Evolutionary conservation across 1,284 basidiomycete genomes (phyloP).

Genomic region (Austroboletus niveus): DNA sequence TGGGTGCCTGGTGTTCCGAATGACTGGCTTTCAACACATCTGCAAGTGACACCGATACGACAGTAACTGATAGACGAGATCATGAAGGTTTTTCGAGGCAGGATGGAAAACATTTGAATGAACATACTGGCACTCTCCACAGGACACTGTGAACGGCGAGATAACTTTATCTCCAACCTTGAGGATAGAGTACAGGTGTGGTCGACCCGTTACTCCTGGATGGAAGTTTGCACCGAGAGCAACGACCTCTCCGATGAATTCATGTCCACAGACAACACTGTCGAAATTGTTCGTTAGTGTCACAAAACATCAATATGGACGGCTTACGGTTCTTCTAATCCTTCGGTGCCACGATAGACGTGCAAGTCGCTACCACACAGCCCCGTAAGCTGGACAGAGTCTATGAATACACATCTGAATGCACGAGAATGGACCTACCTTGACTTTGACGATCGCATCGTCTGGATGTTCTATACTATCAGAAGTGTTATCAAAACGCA

Average conservation of each 20-base stretch:
- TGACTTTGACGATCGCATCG: slow-evolving; percentile 73
- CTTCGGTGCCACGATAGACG: slow-evolving; percentile 63
- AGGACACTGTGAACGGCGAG: slow-evolving; percentile 82
- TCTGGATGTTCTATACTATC: slow-evolving; percentile 65
- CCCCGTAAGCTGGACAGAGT: slow-evolving; percentile 54
- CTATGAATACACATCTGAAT: background rate
- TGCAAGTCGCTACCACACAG: slow-evolving; percentile 86
- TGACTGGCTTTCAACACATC: slow-evolving; percentile 66
- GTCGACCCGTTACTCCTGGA: slow-evolving; percentile 44
- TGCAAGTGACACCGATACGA: slow-evolving; percentile 70
- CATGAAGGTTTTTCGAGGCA: background rate
- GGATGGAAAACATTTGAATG: background rate
- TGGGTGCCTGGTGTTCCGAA: slow-evolving; percentile 74
- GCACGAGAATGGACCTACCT: slow-evolving; percentile 35
- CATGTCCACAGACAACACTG: slow-evolving; percentile 75
- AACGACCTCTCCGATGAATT: slow-evolving; percentile 79
- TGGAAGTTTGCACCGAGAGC: slow-evolving; percentile 67
- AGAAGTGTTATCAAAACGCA: background rate
- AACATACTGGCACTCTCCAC: slow-evolving; percentile 76
- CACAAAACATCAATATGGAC: background rate
- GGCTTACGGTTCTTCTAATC: slow-evolving; percentile 35
- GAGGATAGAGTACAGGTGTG: slow-evolving; percentile 63
- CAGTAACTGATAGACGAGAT: slow-evolving; percentile 54
- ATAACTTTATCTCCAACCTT: slow-evolving; percentile 83
- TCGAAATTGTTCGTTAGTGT: background rate